phyloP scores from a whole-genome alignment of 23 red algal species.

The Cyanidium caldarium region DNA sequence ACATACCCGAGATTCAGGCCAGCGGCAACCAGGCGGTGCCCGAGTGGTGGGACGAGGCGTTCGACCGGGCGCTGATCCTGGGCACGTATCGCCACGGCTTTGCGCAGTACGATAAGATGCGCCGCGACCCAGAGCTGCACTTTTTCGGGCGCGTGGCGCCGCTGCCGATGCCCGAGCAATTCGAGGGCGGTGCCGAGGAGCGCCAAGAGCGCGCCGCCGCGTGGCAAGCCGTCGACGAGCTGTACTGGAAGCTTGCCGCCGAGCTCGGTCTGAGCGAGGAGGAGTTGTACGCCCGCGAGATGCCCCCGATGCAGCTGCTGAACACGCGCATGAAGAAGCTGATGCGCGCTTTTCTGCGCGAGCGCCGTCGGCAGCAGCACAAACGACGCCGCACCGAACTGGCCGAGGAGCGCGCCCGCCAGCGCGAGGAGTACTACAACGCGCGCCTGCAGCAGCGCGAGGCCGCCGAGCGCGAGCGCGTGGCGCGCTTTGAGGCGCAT shows the following conservation, averaged over 20 bases:
- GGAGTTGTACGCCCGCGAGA: neutral
- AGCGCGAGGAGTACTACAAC: constrained; percentile 7
- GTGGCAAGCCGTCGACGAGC: neutral
- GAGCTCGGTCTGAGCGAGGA: neutral
- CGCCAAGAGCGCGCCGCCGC: neutral
- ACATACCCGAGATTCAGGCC: constrained; percentile 16
- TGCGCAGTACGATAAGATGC: constrained; percentile 17
- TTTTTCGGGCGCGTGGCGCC: constrained; percentile 23
- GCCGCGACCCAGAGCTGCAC: constrained; percentile 23
- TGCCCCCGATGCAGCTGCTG: constrained; percentile 20
- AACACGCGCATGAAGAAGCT: constrained; percentile 44
- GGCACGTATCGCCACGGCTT: constrained; percentile 28
- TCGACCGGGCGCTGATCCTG: constrained; percentile 34
- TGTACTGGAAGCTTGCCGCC: neutral
- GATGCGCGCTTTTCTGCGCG: constrained; percentile 16
- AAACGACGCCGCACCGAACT: constrained; percentile 5
- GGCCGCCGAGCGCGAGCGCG: neutral
- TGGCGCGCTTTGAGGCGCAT: constrained; percentile 4
- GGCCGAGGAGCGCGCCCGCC: constrained; percentile 7
- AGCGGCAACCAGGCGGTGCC: constrained; percentile 18
- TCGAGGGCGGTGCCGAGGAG: neutral
- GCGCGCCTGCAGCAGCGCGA: constrained; percentile 5
- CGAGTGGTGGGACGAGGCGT: constrained; percentile 28
- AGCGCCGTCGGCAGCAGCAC: constrained; percentile 12
- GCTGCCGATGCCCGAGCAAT: neutral